A percentile compares a stretch with the other conserved stretches of the same genome.
phyloP scores from a whole-genome alignment of 441 rosid species.

The Populus hybrid region DNA sequence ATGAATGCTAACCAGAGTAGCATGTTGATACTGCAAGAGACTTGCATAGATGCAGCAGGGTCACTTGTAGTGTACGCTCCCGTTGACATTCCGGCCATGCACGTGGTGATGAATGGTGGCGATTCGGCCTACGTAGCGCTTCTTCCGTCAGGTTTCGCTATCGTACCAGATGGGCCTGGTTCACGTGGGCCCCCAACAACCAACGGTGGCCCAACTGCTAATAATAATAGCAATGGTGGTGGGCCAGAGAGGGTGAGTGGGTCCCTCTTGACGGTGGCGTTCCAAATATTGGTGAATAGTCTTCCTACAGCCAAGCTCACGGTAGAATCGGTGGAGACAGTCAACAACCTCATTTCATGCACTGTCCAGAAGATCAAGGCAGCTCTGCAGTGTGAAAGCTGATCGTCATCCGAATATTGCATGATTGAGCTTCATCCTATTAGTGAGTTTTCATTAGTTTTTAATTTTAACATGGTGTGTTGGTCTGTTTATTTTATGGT shows the following conservation, averaged over 20 bases:
- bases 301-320: slow-evolving; percentile 76
- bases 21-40: slow-evolving; percentile 92
- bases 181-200: slow-evolving; percentile 25
- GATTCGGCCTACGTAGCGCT: slow-evolving; percentile 82
- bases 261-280: slow-evolving; percentile 83
- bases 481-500: slow-evolving; percentile 2
- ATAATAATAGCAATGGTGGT: slow-evolving; percentile 9
- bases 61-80: slow-evolving; percentile 95
- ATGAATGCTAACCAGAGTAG: slow-evolving; percentile 73
- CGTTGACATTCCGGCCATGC: slow-evolving; percentile 86
- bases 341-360: slow-evolving; percentile 81
- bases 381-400: slow-evolving; percentile 77
- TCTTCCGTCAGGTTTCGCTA: slow-evolving; percentile 84
- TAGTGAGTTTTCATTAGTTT: neutral
- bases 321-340: slow-evolving; percentile 81
- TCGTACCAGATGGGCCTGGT: slow-evolving; percentile 63
- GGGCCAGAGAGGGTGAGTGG: slow-evolving; percentile 50
- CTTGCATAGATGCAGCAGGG: slow-evolving; percentile 85
- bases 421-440: neutral
- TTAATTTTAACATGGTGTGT: neutral
- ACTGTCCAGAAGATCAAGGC: slow-evolving; percentile 80
- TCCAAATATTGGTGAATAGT: slow-evolving; percentile 75
- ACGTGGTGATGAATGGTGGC: slow-evolving; percentile 78
- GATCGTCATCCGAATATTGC: neutral
- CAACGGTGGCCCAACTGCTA: slow-evolving; percentile 24